Evolutionary conservation across 1,284 basidiomycete species (phyloP), one percentile per base, ranked within the genome.

Genomic region (Sanghuangporus weigelae): DNA sequence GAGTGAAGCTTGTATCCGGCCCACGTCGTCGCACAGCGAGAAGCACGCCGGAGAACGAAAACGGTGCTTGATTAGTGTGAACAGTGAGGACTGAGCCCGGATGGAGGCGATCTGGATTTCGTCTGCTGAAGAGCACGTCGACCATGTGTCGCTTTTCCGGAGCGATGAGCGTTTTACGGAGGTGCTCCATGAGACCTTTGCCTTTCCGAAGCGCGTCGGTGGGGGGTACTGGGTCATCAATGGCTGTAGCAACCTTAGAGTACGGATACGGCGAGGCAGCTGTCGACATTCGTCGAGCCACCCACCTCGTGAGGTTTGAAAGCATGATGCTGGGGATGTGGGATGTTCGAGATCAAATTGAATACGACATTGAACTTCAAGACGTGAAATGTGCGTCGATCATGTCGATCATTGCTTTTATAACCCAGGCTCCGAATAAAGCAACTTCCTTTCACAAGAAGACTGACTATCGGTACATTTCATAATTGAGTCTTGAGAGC

Each of bases 21-120:
- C 95, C 95, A 51, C 90, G 84, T 65, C 93, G 82, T 59, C 90
- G 84, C 66, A 95, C 83, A 51, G 85, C 83, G 71, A 96, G 83
- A 59, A 97, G 79, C 54, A 97, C 90, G 56, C 95, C 95, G 2
- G 92, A 90, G 75, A 96, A 97, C 23, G 82, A 77, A 23, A 84
- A 86, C 7, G 91, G 90, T 61, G 84, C 87, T 70, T 85, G 90
- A 71, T 83, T 84, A 64, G 81, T 84, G 68, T 83, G 81, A 68
- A 95, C 88, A 36, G 85, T 87, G 63, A 97, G 74, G 67, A 96
- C 88, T 8, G 91, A 92, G 5, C 95, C 95, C 10, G 92, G 86
- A 8, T 79, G 78, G 35, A 96, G 77, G 67, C 90, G 83, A 54
- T 84, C 77, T 0, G 84, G 82, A 64, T 87, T 85, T 54, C 82